Base-by-base conservation (phyloP, 129 eudicot species). In the Pittosporum tobira region DNA sequence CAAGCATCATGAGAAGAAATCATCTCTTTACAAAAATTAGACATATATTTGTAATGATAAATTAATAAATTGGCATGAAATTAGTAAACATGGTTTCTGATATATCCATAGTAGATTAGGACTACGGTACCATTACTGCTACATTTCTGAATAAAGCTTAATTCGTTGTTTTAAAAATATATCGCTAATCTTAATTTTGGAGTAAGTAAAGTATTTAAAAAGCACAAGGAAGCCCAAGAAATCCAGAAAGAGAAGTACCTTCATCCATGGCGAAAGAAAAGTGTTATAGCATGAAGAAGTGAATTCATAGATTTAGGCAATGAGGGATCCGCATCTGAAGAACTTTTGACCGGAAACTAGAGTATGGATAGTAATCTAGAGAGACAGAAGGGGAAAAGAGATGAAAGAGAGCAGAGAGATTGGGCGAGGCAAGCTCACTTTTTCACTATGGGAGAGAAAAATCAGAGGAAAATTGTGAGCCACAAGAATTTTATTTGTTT, bases 401-500 rank as follows among this genome's bases (percentile, higher is more conserved):
- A n/a, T n/a, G n/a, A n/a, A n/a, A n/a, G n/a, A 63, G 66, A 43
- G 40, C 28, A 43, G 13, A 37, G 37, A 48, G 27, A n/a, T n/a
- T 13, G 48, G 50, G 25, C 6, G 53, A 6, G 31, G 42, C 34
- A 40, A 40, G 16, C n/a, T 15, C 46, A 40, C 46, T 40, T 40
- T 40, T 40, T 40, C 46, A 10, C 46, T 40, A 24, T 2, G 48
- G 11, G 21, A 48, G 47, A 18, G 51, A 21, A 61, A 14, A n/a
- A n/a, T 11, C 1, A 27, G 1, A 50, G 30, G 62, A 57, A 65
- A 48, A n/a, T 63, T 75, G 53, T 75, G 46, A 88, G 82, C 96
- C 96, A 88, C 96, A 23, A 78, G 23, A 60, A 75, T 25, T 62
- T 71, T n/a, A n/a, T n/a, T 61, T 5, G 24, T 48, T 59, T 30